These are phyloP conservation scores for Fusarium marasasianum DNA, from an alignment of 2,329 filamentous ascomycete genomes.

Conservation along the genomic window DNA sequence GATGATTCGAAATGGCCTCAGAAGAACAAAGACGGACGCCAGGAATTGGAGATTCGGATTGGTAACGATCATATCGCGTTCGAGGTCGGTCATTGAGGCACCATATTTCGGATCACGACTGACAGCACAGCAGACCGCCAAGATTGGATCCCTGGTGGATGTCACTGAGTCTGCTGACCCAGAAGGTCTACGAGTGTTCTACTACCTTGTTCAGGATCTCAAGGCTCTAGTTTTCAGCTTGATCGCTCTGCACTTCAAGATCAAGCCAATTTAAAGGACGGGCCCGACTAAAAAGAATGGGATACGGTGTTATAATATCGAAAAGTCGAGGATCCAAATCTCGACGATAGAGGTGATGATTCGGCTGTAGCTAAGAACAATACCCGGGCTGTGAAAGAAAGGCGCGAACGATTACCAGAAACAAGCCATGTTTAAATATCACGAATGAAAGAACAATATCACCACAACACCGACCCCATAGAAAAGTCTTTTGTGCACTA, in stretches of 20 bases:
- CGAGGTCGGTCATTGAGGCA: conserved; percentile 69
- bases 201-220: conserved; percentile 96
- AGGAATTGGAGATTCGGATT: conserved; percentile 93
- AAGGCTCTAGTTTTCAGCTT: conserved; percentile 97
- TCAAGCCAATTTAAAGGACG: conserved; percentile 72
- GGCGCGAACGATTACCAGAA: conserved; percentile 8
- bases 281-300: not conserved
- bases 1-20: conserved; percentile 98
- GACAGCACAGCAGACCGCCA: conserved; percentile 76
- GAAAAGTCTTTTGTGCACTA: not conserved
- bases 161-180: conserved; percentile 96
- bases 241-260: conserved; percentile 98
- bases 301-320: conserved; percentile 3
- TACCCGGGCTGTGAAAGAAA: conserved; percentile 29
- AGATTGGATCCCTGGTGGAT: conserved; percentile 96
- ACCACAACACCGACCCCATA: not conserved
- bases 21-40: conserved; percentile 98
- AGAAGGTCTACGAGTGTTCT: conserved; percentile 95
- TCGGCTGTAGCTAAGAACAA: conserved; percentile 13
- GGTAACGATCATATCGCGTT: conserved; percentile 98
- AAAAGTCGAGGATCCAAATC: not conserved
- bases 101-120: conserved; percentile 4
- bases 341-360: not conserved
- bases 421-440: conserved; percentile 1
- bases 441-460: conserved; percentile 1